Base-by-base conservation (phyloP, 495 filamentous ascomycete species). In the Cercophora sp. region DNA sequence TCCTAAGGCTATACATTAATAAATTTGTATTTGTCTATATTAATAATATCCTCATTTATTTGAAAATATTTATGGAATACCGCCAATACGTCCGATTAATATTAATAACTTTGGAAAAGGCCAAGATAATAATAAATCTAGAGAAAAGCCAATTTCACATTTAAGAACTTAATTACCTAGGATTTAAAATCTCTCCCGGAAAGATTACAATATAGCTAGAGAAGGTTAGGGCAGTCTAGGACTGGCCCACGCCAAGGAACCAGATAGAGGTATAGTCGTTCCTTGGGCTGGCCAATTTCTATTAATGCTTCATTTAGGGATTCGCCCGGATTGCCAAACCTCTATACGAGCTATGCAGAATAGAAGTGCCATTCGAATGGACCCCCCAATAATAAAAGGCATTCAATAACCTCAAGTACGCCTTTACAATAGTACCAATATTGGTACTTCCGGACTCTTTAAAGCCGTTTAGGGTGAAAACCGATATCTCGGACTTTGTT, bases 1-100 rank as follows among this genome's bases (percentile, higher is more conserved):
- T 46, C 2, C 41, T 72, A 0, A n/a, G 18, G 1, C 56, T 54
- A 1, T 57, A 51, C 20, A 37, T 74, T 0, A 57, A 73, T 42
- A 43, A 56, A 1, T 64, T 66, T 37, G 4, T 5, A 11, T n/a
- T 11, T 16, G 19, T 16, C 13, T 37, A 37, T n/a, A 37, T 37
- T 37, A 37, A 37, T 13, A 13, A 37, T n/a, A n/a, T 37, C 4
- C 19, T 37, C n/a, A 37, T 37, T 13, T 37, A 37, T 16, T 37
- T 37, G 4, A 5, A 37, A 5, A 37, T 5, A 5, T 5, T 5
- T 5, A 16, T n/a, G 13, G 13, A n/a, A 37, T 37, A 37, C 19
- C n/a, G 19, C 13, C 5, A 5, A 13, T 13, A 37, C 19, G 19
- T 37, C 13, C 13, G 13, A 11, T 16, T 5, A 4, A 13, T 37